These are phyloP conservation scores for Fusarium caatingaense DNA, from an alignment of 2,329 filamentous ascomycete species.

Conservation along the genomic window DNA sequence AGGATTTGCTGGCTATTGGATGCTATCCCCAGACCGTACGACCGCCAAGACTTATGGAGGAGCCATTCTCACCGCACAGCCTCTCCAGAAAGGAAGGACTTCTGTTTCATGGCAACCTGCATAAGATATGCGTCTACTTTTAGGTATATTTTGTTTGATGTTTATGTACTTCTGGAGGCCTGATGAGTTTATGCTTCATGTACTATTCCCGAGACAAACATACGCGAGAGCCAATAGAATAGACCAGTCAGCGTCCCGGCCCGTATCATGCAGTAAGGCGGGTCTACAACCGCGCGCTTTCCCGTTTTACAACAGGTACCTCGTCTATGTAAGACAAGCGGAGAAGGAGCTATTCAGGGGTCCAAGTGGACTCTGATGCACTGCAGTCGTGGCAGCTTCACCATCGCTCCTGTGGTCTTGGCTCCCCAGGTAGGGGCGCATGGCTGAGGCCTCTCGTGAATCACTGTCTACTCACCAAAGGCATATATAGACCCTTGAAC, in stretches of 20 bases:
- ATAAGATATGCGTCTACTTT: background rate
- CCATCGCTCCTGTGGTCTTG: background rate
- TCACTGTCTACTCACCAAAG: background rate
- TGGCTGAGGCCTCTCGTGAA: slow-evolving; percentile 33
- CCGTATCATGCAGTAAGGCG: slow-evolving; percentile 18
- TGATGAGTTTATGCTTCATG: background rate
- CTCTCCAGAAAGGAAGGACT: background rate
- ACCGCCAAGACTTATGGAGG: slow-evolving; percentile 17
- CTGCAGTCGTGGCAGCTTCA: slow-evolving; percentile 39
- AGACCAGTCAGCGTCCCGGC: slow-evolving; percentile 6
- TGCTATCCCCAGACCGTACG: background rate
- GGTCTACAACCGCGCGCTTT: slow-evolving; percentile 9
- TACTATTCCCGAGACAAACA: slow-evolving; percentile 2
- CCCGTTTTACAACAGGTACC: background rate
- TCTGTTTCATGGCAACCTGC: background rate
- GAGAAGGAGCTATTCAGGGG: slow-evolving; percentile 4
- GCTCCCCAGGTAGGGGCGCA: slow-evolving; percentile 4
- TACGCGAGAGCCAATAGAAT: slow-evolving; percentile 1
- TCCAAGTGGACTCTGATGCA: slow-evolving; percentile 26
- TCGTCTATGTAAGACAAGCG: background rate
- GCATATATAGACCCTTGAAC: slow-evolving; percentile 12
- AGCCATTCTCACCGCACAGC: slow-evolving; percentile 13
- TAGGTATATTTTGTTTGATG: background rate
- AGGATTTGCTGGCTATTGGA: slow-evolving; percentile 12
- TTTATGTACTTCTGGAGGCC: background rate